These are phyloP conservation scores for Sugiyamaella lignohabitans DNA, from an alignment of 805 yeast genomes.

Conservation along the genomic window DNA sequence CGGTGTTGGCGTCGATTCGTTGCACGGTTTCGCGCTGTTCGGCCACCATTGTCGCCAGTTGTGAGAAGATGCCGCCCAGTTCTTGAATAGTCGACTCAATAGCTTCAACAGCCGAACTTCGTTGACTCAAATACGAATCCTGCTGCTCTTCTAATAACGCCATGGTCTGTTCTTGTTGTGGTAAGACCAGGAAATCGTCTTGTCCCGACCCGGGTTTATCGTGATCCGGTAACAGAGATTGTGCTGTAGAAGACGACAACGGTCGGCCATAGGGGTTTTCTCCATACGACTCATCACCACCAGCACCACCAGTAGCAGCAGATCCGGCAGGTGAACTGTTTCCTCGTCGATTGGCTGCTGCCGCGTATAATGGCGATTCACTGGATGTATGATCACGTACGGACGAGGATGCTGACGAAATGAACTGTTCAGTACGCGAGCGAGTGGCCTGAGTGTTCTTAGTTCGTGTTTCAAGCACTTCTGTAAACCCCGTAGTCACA, in stretches of 20 bases:
- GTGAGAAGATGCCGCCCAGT: constrained; percentile 90
- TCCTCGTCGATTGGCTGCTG: neutral
- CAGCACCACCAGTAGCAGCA: neutral
- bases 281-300: constrained; percentile 6
- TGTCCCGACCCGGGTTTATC: too few relatives aligned
- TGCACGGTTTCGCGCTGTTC: constrained; percentile 97
- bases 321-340: neutral
- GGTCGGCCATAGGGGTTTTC: constrained; percentile 23
- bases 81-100: constrained; percentile 96
- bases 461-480: constrained; percentile 83
- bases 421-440: constrained; percentile 76
- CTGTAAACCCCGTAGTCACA: constrained; percentile 85
- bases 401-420: constrained; percentile 41
- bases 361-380: constrained; percentile 31
- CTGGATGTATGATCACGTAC: constrained; percentile 17
- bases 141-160: constrained; percentile 81
- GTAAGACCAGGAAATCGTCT: constrained; percentile 56
- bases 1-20: constrained; percentile 90
- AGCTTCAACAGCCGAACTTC: constrained; percentile 88
- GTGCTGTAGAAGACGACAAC: neutral
- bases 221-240: too few relatives aligned
- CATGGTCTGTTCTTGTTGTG: constrained; percentile 79
- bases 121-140: constrained; percentile 65
- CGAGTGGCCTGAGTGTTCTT: constrained; percentile 73
- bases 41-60: constrained; percentile 93